phyloP scores from a whole-genome alignment of 305 asterid species.

The Solanum hybrid region DNA sequence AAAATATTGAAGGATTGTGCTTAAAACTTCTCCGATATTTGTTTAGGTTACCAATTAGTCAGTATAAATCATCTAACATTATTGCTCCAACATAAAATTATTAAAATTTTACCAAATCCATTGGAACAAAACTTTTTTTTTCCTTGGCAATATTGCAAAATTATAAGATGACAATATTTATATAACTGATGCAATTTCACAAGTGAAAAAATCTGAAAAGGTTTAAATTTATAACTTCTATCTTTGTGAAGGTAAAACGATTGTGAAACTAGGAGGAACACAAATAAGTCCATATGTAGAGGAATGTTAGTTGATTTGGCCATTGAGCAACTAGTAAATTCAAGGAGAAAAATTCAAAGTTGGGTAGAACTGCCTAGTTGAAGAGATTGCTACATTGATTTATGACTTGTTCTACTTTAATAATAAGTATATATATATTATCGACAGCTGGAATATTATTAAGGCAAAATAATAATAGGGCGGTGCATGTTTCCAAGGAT shows the following conservation, averaged over 20 bases:
- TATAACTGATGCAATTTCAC: not conserved
- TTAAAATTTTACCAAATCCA: not conserved
- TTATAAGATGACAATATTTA: too few species aligned
- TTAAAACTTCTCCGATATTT: not conserved
- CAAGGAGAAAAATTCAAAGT: not conserved
- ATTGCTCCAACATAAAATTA: not conserved
- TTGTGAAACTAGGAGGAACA: not conserved
- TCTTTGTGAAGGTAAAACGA: not conserved
- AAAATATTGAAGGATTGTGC: not conserved
- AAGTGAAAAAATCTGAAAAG: too few species aligned
- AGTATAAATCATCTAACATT: not conserved
- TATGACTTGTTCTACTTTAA: not conserved
- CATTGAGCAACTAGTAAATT: not conserved
- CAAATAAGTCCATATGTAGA: not conserved
- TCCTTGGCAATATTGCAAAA: not conserved
- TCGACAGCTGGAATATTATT: not conserved
- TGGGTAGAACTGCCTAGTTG: not conserved
- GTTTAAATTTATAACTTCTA: too few species aligned
- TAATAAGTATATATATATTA: not conserved
- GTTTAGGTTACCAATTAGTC: not conserved
- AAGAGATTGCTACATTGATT: not conserved
- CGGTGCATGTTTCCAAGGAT: not conserved
- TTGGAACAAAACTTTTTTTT: not conserved
- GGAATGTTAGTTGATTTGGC: not conserved
- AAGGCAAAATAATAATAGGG: not conserved